Evolutionary conservation across 129 eudicot species (phyloP), one percentile per base, ranked within the genome.

Genomic region (Mikania micrantha): DNA sequence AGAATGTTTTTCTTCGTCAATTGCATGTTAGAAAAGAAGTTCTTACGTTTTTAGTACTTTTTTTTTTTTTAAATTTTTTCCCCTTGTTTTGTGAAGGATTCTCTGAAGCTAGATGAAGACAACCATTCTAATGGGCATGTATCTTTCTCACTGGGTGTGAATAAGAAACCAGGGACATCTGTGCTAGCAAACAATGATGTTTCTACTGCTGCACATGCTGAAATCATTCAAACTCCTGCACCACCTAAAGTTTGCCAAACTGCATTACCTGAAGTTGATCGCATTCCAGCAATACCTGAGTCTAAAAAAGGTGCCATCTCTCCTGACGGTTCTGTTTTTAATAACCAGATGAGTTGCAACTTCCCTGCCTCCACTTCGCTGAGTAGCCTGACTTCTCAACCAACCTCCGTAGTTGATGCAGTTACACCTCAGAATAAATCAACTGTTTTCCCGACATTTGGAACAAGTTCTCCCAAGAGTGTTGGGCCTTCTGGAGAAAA

Each of bases 81-180:
- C n/a, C 20, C 31, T 63, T 64, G 39, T 58, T 13, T 60, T 74
- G 39, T 84, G 72, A 38, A 88, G 90, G 90, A 79, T 59, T 70
- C 20, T 64, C 15, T 69, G 66, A 90, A 80, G 47, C 41, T 82
- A 71, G 86, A 84, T 71, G 82, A 79, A 15, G 81, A 74, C 49
- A 79, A 31, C 13, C 76, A 34, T 61, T 67, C 81, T 22, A 84
- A 77, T 74, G 87, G 85, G 57, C 72, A 71, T 71, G 78, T 58
- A 22, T 62, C 77, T 61, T 27, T 47, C 25, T 39, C 72, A 8
- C 20, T 40, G 53, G 47, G 7, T 44, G 67, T 40, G 62, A 57
- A 47, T 27, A 70, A 53, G 69, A 76, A 69, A 44, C 29, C 11
- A 10, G 73, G 50, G 41, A 40, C 60, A 64, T 38, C 79, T 73